Evolutionary conservation across 495 filamentous ascomycete species (phyloP), one percentile per base, ranked within the genome.

Genomic region (Penicillium bovifimosum): DNA sequence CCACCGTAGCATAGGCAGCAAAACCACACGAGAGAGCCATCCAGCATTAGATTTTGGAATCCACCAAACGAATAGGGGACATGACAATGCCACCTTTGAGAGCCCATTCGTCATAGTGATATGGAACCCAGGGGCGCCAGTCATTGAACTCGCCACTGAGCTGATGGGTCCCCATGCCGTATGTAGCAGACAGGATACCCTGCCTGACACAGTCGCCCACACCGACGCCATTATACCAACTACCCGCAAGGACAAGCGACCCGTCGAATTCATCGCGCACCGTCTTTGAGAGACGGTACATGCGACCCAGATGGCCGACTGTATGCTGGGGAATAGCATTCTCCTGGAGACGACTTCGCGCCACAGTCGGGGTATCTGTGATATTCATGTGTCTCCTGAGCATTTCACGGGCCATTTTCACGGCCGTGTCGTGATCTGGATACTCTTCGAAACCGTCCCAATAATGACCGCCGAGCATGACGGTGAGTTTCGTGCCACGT

Each of bases 381-480:
- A 97, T 88, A 20, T 73, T 71, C 3, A 98, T 69, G 61, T 98
- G 93, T 27, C 90, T 78, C 35, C 73, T 62, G 3, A 97, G 72
- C 42, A 91, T 73, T 7, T 70, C 64, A 24, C 76, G 76, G 14
- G 92, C 90, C 78, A 91, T 85, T 2, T 61, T 57, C 27, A 83
- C 69, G 17, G 83, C 89, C 48, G 85, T 72, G 9, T 84, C 76
- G 43, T 82, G 73, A 53, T 80, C 73, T 0, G 87, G 87, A 34
- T 73, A 72, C 20, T 77, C 71, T 0, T 61, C 40, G 11, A 69
- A 81, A 36, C 66, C 76, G 56, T 88, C 81, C 92, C 91, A 97
- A 73, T 86, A 91, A 70, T 96, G 92, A 6, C 93, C 93, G 44
- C 93, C 93, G 18, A 97, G 69, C 87, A 99, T 95, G 45, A 97